Base-by-base conservation (phyloP, 1,284 basidiomycete genomes). In the Tilletia indica region DNA sequence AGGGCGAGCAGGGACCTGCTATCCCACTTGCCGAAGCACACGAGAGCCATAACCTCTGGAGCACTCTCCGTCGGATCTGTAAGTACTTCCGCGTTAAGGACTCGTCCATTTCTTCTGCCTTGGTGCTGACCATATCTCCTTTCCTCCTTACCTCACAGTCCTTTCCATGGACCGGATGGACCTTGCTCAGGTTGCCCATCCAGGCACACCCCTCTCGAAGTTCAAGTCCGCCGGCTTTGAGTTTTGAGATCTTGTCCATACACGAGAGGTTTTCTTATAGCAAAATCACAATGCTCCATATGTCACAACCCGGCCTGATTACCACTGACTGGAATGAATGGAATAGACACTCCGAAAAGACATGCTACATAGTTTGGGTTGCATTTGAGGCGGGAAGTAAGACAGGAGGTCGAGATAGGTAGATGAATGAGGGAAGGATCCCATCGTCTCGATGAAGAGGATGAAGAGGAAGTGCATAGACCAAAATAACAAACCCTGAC, bases 191-290 rank as follows among this genome's bases (percentile, higher is more conserved):
- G 83, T 86, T 76, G 86, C 87, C 34, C 83, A 85, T 34, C 84
- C 87, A 0, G 86, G 87, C 63, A 82, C 85, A 16, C 82, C 90
- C 74, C 89, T 94, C 71, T 87, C 89, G 54, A 84, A 88, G 70
- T 96, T 95, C 87, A 88, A 91, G 56, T 86, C 87, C 70, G 89
- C 91, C 77, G 93, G 93, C 3, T 92, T 95, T 80, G 93, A 95
- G 74, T 95, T 95, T 83, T 94, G 67, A 74, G 42, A 45, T 8
- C 9, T 45, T 8, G 42, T 8, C 42, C 42, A 3, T 45, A 14
- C 6, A 9, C 9, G 6, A 45, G 1, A 8, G 42, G 9, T 45
- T 14, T 45, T 45, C 42, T 45, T 14, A 14, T 14, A 9, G 9
- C 42, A 45, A 45, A 31, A 1, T 31, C 25, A 31, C 25, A 31